A percentile compares a stretch with the other conserved stretches of the same genome.
phyloP scores from a whole-genome alignment of 257 asterid genomes.

The Plantago major region DNA sequence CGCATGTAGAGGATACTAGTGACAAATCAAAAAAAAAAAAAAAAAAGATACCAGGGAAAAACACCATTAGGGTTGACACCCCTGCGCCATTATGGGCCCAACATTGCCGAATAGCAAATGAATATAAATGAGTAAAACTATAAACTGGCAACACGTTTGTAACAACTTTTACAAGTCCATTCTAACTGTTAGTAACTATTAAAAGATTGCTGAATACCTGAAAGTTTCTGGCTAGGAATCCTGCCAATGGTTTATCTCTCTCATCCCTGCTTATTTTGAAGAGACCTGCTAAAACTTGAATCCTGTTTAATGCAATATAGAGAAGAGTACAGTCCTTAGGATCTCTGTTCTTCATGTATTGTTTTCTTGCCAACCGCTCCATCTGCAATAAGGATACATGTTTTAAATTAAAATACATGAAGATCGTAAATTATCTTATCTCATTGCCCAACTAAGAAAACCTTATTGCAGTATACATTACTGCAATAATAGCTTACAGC shows the following conservation, averaged over 20 bases:
- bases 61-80: too few species aligned
- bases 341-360: constrained; percentile 74
- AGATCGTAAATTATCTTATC: constrained; percentile 8
- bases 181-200: not conserved
- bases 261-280: constrained; percentile 94
- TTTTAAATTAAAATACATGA: constrained; percentile 13
- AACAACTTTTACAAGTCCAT: constrained; percentile 3
- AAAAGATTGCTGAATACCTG: constrained; percentile 51
- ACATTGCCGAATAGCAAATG: constrained; percentile 13
- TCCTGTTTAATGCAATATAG: constrained; percentile 82
- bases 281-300: constrained; percentile 93
- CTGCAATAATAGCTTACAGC: constrained; percentile 6
- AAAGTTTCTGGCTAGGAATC: constrained; percentile 79
- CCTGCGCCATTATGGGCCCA: too few species aligned
- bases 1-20: too few species aligned
- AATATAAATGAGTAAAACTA: constrained; percentile 8
- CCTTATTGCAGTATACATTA: not conserved
- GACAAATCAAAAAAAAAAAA: too few species aligned
- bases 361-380: constrained; percentile 91
- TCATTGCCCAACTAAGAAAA: not conserved
- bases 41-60: too few species aligned
- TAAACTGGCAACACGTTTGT: constrained; percentile 7
- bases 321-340: constrained; percentile 92
- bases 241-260: constrained; percentile 84
- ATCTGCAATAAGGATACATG: constrained; percentile 49